Base-by-base conservation (phyloP, 2,329 filamentous ascomycete genomes). In the Magnaporthiopsis poae region DNA sequence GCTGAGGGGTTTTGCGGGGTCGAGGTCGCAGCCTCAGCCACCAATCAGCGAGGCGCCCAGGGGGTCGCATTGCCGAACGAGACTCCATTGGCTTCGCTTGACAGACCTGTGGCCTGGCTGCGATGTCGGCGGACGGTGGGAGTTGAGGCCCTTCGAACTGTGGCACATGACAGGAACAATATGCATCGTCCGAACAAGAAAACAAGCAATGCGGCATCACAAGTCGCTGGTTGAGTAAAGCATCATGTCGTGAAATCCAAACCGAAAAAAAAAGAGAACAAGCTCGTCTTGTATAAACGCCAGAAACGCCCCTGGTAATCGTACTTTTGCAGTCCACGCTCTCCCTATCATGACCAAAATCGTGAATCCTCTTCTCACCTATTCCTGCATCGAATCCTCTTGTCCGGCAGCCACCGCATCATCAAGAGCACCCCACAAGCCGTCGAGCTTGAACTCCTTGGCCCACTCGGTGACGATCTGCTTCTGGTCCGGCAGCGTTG, bases 381-480 rank as follows among this genome's bases (percentile, higher is more conserved):
- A 84, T 72, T 82, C 80, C 75, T 83, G 77, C 84, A 86, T 86
- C 65, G 78, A 80, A 67, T 84, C 82, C 46, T 67, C 72, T 25
- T 70, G 73, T 27, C 71, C 75, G 35, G 75, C 87, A 74, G 92
- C 88, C 13, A 91, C 92, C 35, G 67, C 72, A n/a, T 70, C 73
- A 29, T 71, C 75, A 33, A 74, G 87, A 74, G 92, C 88, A 13
- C 91, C 92, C 90, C 91, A 98, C 18, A 99, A 79, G 1, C 92
- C 95, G 69, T 97, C 95, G 11, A 99, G 83, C 80, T 94, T 93
- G 79, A 99, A 98, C 78, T 98, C 94, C 72, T 91, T 88, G 9
- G 93, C 91, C 92, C 94, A 96, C 76, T 96, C 89, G 13, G 89
- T 90, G 66, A 98, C 92, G 75, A 98, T 91, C 78, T 92, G 80